A percentile compares a stretch with the other conserved stretches of the same genome.
phyloP scores from a whole-genome alignment of 768 basidiomycete species.

The Cantharellus cinnabarinus region DNA sequence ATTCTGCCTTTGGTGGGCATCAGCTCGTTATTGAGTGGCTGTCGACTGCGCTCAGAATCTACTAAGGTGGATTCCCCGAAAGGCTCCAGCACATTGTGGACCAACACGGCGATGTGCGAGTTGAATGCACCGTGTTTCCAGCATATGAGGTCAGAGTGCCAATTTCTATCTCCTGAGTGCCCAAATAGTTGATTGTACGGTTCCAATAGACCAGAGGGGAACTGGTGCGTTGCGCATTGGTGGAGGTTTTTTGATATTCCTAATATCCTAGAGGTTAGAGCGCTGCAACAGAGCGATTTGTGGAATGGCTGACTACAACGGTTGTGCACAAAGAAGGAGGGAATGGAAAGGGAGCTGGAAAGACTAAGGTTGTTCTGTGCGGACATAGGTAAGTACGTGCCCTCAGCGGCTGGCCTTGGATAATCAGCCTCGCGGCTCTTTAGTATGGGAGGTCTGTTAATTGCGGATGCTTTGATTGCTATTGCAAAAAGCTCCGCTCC shows the following conservation, averaged over 20 bases:
- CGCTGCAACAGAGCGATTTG: conserved; percentile 65
- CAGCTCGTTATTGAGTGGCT: background rate
- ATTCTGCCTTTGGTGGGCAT: background rate
- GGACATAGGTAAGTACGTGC: conserved; percentile 50
- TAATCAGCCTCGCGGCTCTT: background rate
- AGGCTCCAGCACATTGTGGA: background rate
- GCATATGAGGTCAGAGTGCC: conserved; percentile 53
- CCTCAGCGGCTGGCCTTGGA: background rate
- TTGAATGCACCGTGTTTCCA: conserved; percentile 71
- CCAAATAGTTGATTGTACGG: background rate
- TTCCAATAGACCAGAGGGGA: conserved; percentile 63
- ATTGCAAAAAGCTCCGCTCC: conserved; percentile 42
- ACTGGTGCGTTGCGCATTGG: conserved; percentile 30
- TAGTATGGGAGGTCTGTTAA: conserved; percentile 86
- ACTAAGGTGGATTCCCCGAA: background rate
- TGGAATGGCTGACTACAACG: conserved; percentile 81
- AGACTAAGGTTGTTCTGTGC: conserved; percentile 63
- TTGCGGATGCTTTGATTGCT: conserved; percentile 62
- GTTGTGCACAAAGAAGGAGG: conserved; percentile 76
- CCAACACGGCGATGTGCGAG: conserved; percentile 20
- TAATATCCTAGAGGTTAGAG: conserved; percentile 23
- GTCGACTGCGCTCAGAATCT: background rate
- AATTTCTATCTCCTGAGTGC: background rate
- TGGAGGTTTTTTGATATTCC: conserved; percentile 1
- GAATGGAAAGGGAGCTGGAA: conserved; percentile 48